Conservation (phyloP, 495 filamentous ascomycete species). For the Tuber calosporum region DNA sequence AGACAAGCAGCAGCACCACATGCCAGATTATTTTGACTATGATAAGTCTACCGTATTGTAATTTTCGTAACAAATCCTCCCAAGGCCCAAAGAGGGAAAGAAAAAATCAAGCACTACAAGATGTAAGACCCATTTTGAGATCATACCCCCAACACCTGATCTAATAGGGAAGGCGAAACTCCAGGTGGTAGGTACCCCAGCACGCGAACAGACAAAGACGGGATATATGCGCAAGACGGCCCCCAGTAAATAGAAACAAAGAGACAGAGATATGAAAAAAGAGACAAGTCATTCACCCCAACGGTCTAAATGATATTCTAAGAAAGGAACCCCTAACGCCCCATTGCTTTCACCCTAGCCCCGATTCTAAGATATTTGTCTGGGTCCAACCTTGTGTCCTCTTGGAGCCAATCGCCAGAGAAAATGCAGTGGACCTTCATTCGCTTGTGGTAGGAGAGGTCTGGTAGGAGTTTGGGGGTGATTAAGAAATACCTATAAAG, state of each 20-base stretch:
- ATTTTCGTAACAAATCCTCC: background rate
- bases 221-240: background rate
- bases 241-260: background rate
- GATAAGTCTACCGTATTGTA: background rate
- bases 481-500: slow-evolving; percentile 76
- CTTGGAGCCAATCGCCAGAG: slow-evolving; percentile 82
- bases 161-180: background rate
- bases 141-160: background rate
- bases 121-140: background rate
- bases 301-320: background rate
- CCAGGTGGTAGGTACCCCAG: background rate
- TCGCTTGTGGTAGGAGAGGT: slow-evolving; percentile 72
- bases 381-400: slow-evolving; percentile 46
- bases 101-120: background rate
- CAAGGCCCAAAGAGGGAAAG: background rate
- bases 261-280: background rate
- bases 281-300: background rate
- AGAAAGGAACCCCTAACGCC: background rate
- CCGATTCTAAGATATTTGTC: slow-evolving; percentile 52
- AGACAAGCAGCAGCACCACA: background rate
- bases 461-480: slow-evolving; percentile 89
- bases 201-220: background rate
- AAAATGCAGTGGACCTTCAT: slow-evolving; percentile 94
- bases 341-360: slow-evolving; percentile 44
- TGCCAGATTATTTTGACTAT: background rate